phyloP scores from a whole-genome alignment of 306 rosid genomes.

The Sphenostylis stenocarpa region DNA sequence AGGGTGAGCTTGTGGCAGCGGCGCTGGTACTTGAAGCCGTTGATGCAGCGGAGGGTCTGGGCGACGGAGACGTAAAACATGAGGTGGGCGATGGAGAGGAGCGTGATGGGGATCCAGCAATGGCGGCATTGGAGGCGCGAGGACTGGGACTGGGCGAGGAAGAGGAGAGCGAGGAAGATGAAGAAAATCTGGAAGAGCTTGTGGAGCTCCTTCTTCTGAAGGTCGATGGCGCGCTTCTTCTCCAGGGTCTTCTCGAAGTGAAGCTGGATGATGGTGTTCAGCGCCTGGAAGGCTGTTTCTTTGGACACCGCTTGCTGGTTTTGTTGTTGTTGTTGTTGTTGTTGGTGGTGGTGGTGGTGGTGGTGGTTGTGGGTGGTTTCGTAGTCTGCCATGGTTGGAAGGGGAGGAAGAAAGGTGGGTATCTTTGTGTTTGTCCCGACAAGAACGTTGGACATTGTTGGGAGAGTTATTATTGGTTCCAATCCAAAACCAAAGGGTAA shows the following conservation, averaged over 20 bases:
- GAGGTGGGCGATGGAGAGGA: slow-evolving; percentile 83
- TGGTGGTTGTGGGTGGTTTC: slow-evolving; percentile 47
- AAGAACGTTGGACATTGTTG: background rate
- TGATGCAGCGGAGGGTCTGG: slow-evolving; percentile 81
- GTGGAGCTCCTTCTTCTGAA: slow-evolving; percentile 84
- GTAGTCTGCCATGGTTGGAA: slow-evolving; percentile 39
- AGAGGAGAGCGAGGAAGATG: slow-evolving; percentile 63
- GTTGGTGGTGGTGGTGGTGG: slow-evolving; percentile 42
- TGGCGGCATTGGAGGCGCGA: slow-evolving; percentile 81
- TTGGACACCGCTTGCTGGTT: slow-evolving; percentile 53
- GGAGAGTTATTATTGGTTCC: background rate
- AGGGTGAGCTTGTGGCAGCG: slow-evolving; percentile 96
- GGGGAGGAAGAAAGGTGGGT: too few relatives aligned
- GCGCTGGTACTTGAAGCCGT: slow-evolving; percentile 91
- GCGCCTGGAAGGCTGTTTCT: slow-evolving; percentile 73
- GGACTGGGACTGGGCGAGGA: slow-evolving; percentile 51
- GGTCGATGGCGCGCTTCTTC: slow-evolving; percentile 83
- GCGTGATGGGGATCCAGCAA: slow-evolving; percentile 84
- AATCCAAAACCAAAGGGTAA: background rate
- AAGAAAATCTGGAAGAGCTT: slow-evolving; percentile 75
- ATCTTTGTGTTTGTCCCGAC: background rate
- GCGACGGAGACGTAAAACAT: slow-evolving; percentile 90
- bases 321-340: slow-evolving; percentile 44
- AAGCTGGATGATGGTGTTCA: slow-evolving; percentile 87
- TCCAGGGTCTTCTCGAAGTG: slow-evolving; percentile 94